Evolutionary conservation across 106 monocot genomes (phyloP).

Genomic region (Phalaenopsis aphrodite): DNA sequence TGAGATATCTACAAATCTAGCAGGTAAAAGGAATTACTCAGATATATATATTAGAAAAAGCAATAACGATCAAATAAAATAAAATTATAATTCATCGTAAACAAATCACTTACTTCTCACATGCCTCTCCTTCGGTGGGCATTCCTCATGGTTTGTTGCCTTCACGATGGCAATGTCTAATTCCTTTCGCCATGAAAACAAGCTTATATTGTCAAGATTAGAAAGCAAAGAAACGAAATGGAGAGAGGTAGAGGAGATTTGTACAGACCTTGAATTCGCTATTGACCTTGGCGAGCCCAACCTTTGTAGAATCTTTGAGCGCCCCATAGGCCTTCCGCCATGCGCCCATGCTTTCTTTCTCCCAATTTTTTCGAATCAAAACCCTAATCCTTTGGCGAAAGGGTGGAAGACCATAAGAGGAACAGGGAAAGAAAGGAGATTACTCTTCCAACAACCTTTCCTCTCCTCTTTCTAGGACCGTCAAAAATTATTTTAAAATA

Average conservation of each 20-base stretch:
- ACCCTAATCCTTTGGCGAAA: neutral
- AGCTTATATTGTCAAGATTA: neutral
- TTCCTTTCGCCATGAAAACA: slow-evolving; percentile 5
- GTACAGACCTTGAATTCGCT: slow-evolving; percentile 84
- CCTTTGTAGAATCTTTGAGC: slow-evolving; percentile 90
- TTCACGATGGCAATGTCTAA: slow-evolving; percentile 20
- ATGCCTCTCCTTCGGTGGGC: slow-evolving; percentile 15
- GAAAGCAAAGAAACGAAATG: neutral
- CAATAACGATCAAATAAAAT: neutral
- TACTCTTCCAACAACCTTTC: neutral
- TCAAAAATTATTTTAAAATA: no score
- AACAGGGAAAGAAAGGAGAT: neutral
- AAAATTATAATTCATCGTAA: neutral
- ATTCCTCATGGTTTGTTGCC: slow-evolving; percentile 14
- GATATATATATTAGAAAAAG: neutral
- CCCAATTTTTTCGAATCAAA: neutral
- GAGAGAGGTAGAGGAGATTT: neutral
- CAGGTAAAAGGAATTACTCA: neutral
- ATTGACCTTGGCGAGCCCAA: slow-evolving; percentile 97
- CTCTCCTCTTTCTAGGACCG: neutral
- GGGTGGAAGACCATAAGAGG: neutral
- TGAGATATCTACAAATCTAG: neutral
- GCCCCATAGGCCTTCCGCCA: slow-evolving; percentile 93
- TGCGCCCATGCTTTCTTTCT: slow-evolving; percentile 17
- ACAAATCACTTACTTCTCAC: slow-evolving; percentile 9